Evolutionary conservation across 1,139 yeast species (phyloP).

Genomic region (Geotrichum europaeum): DNA sequence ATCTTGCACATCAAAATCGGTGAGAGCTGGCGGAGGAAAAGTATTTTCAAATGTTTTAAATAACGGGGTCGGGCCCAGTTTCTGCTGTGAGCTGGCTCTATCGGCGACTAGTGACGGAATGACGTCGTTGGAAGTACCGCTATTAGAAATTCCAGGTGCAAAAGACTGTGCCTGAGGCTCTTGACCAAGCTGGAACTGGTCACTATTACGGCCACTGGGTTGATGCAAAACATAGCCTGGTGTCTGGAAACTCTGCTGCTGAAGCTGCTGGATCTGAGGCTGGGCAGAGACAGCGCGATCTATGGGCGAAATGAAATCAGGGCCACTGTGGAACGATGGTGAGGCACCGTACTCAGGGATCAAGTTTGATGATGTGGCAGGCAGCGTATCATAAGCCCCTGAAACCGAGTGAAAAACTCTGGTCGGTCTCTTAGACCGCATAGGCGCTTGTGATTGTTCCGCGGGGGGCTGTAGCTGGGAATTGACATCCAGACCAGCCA

Average conservation of each 20-base stretch:
- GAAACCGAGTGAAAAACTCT: slow-evolving; percentile 6
- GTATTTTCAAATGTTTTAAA: slow-evolving; percentile 70
- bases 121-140: slow-evolving; percentile 17
- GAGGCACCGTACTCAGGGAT: slow-evolving; percentile 3
- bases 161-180: slow-evolving; percentile 1
- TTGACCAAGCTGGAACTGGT: background rate
- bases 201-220: background rate
- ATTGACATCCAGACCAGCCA: slow-evolving; percentile 5
- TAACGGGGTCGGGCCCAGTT: slow-evolving; percentile 39
- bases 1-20: slow-evolving; percentile 63
- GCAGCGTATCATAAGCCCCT: background rate
- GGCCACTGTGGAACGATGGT: background rate
- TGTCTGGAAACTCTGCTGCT: background rate
- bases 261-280: background rate
- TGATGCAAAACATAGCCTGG: background rate
- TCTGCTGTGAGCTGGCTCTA: slow-evolving; percentile 49
- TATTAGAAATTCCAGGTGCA: background rate
- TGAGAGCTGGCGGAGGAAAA: slow-evolving; percentile 76
- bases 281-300: slow-evolving; percentile 8
- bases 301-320: slow-evolving; percentile 5
- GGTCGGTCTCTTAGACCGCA: background rate
- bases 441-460: background rate
- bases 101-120: slow-evolving; percentile 51
- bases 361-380: slow-evolving; percentile 1
- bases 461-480: background rate